A percentile compares a stretch with the other conserved stretches of the same genome.
phyloP scores from a whole-genome alignment of 768 basidiomycete genomes.

The Tylopilus sp. region DNA sequence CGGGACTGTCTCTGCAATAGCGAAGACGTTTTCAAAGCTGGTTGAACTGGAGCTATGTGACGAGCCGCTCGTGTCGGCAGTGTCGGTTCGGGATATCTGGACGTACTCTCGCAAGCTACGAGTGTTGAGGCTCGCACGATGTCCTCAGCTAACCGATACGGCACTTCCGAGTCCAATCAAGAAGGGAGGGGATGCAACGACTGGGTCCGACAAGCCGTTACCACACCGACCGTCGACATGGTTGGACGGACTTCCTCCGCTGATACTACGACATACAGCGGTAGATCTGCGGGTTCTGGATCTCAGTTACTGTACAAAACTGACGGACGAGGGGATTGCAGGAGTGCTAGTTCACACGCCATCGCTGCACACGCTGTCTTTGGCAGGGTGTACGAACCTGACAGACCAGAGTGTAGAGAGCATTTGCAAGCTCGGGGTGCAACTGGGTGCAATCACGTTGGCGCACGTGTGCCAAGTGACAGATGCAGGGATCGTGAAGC shows the following conservation, averaged over 20 bases:
- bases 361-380: slow-evolving; percentile 67
- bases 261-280: slow-evolving; percentile 60
- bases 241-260: slow-evolving; percentile 59
- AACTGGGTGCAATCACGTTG: slow-evolving; percentile 76
- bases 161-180: slow-evolving; percentile 61
- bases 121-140: slow-evolving; percentile 73
- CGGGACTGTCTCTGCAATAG: slow-evolving; percentile 61
- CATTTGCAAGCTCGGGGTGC: slow-evolving; percentile 67
- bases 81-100: slow-evolving; percentile 79
- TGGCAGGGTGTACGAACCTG: slow-evolving; percentile 74
- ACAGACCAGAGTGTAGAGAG: slow-evolving; percentile 69
- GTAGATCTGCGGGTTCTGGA: slow-evolving; percentile 79
- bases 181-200: slow-evolving; percentile 28
- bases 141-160: slow-evolving; percentile 71
- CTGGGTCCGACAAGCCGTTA: slow-evolving; percentile 45
- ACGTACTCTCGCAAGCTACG: slow-evolving; percentile 75
- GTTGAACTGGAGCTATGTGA: slow-evolving; percentile 77
- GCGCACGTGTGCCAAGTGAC: slow-evolving; percentile 81
- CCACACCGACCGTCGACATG: slow-evolving; percentile 56
- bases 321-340: slow-evolving; percentile 74
- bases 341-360: slow-evolving; percentile 76
- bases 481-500: slow-evolving; percentile 63
- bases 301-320: slow-evolving; percentile 60
- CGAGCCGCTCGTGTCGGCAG: slow-evolving; percentile 63
- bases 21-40: slow-evolving; percentile 70